Evolutionary conservation across 208 protist species (phyloP).

Genomic region (Wallacemonas sp.): DNA sequence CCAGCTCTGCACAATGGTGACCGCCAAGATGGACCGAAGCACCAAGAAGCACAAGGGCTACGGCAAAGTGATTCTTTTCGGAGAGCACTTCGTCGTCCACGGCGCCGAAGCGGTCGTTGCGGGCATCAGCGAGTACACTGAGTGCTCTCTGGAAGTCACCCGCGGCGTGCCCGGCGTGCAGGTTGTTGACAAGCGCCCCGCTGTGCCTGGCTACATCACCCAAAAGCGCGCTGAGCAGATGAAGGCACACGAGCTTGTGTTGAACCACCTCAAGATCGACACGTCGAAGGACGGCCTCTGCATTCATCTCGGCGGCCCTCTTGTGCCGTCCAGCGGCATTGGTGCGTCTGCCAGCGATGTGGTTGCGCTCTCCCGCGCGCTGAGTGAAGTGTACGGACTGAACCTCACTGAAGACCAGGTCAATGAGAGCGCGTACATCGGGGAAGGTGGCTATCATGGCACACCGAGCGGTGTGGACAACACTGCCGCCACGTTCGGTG

Average conservation of each 20-base stretch:
- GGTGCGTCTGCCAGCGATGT: slow-evolving; percentile 83
- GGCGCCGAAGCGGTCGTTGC: slow-evolving; percentile 78
- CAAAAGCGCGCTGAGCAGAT: slow-evolving; percentile 79
- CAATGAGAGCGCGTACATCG: slow-evolving; percentile 68
- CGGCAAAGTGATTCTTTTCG: slow-evolving; percentile 93
- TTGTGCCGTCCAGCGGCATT: slow-evolving; percentile 82
- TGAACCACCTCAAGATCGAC: slow-evolving; percentile 76
- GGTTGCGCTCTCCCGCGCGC: slow-evolving; percentile 71
- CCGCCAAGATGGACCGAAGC: slow-evolving; percentile 39
- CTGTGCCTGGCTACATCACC: slow-evolving; percentile 74
- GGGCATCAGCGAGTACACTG: slow-evolving; percentile 78
- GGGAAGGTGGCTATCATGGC: slow-evolving; percentile 87
- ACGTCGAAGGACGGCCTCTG: slow-evolving; percentile 55
- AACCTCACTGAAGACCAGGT: slow-evolving; percentile 59
- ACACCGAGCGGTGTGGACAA: slow-evolving; percentile 91
- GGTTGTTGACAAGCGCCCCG: slow-evolving; percentile 75
- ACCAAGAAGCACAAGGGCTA: slow-evolving; percentile 61
- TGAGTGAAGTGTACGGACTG: slow-evolving; percentile 69
- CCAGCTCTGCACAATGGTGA: slow-evolving; percentile 19
- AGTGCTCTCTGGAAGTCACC: slow-evolving; percentile 50
- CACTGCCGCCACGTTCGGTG: slow-evolving; percentile 86
- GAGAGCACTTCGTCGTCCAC: slow-evolving; percentile 93
- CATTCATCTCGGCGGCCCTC: slow-evolving; percentile 56
- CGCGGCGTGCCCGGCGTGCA: slow-evolving; percentile 38
- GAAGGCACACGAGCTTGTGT: slow-evolving; percentile 69